Conservation (phyloP, 2,329 filamentous ascomycete genomes). For the Penicillium expansum region DNA sequence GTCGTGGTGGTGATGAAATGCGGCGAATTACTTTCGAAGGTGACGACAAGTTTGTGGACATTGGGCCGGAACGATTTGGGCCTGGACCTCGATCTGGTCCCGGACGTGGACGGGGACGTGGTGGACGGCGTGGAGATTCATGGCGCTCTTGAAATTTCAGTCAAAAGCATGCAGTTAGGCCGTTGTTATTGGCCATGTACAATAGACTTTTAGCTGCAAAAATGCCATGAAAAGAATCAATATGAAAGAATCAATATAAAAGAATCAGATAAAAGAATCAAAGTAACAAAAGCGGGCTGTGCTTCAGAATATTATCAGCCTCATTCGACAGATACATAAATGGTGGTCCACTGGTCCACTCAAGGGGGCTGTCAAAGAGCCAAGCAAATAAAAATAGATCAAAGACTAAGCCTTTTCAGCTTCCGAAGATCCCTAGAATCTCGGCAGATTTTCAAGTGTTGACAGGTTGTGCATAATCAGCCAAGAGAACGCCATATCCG, state of each 20-base stretch:
- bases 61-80: conserved; percentile 58
- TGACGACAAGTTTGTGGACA: conserved; percentile 64
- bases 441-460: not conserved
- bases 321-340: not conserved
- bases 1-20: conserved; percentile 52
- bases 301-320: not conserved
- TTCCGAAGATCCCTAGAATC: not conserved
- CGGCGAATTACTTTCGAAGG: conserved; percentile 73
- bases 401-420: conserved; percentile 5
- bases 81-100: conserved; percentile 38
- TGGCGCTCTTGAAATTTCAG: conserved; percentile 24
- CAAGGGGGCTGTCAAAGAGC: not conserved
- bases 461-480: not conserved
- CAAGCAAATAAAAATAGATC: conserved; percentile 8
- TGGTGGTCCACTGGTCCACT: not conserved
- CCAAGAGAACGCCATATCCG: not conserved
- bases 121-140: conserved; percentile 28
- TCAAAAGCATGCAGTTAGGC: not conserved
- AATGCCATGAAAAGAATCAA: not conserved
- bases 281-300: not conserved
- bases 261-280: not conserved
- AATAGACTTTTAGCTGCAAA: conserved; percentile 6
- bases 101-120: conserved; percentile 35
- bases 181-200: conserved; percentile 13
- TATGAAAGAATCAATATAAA: not conserved